Evolutionary conservation across 306 rosid genomes (phyloP), one percentile per base, ranked within the genome.

Genomic region (cucumber (Cucumis sativus)): DNA sequence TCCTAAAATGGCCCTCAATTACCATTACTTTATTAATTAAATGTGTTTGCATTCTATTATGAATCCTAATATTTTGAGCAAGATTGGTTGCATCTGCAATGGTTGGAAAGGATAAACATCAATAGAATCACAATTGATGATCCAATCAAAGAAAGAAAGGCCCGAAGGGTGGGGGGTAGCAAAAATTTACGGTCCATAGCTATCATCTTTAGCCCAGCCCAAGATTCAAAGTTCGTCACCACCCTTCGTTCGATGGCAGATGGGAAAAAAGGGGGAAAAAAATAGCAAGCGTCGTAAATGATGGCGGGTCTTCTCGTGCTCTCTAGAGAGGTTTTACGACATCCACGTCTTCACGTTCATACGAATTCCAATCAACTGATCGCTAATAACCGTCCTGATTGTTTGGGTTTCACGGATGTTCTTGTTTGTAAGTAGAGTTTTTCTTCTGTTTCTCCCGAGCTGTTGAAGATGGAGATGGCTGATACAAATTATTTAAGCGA

Each of bases 391-490:
- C 21, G 28, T 59, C 15, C 6, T 76, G 21, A 0, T 75, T 21
- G 40, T 76, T 59, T 23, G 25, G 40, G 35, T 68, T 45, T 21
- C 35, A 6, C 33, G 56, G 15, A 21, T 68, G 23, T 5, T 25
- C 23, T 73, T 51, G 43, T 25, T 4, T 37, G 13, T 0, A 51
- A 45, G 25, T 65, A 74, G 35, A 55, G 54, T n/a, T 28, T 41
- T 74, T 35, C 25, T 52, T 30, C 59, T 54, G 37, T 21, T 18
- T 17, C 45, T 49, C 35, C 17, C 9, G 54, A 56, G 67, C 79
- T 58, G 67, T 35, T 76, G 37, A 54, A 68, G 71, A 85, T 86
- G 90, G 91, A 80, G 65, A 83, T 85, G 20, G 80, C 82, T 80
- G 74, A 79, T 21, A 79, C 77, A 33, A 37, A 60, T 30, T 64